Evolutionary conservation across 2,329 filamentous ascomycete species (phyloP).

Genomic region (Exophiala sp.): DNA sequence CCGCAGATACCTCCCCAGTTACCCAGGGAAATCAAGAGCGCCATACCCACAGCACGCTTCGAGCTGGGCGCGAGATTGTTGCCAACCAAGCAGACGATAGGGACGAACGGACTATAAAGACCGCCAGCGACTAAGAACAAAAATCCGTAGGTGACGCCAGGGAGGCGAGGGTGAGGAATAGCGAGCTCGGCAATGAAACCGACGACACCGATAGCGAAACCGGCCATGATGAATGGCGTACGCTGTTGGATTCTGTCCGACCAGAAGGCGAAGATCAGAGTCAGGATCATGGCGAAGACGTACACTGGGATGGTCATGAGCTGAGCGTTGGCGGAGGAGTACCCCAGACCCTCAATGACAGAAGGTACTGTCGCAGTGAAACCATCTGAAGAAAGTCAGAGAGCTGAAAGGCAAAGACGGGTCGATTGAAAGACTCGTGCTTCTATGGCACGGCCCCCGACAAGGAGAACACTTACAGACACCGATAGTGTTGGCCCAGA

Average conservation of each 20-base stretch:
- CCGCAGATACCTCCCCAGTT: constrained; percentile 54
- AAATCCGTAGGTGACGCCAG: constrained; percentile 41
- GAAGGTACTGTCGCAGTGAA: constrained; percentile 31
- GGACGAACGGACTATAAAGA: constrained; percentile 59
- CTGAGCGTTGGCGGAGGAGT: constrained; percentile 39
- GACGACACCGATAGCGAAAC: constrained; percentile 53
- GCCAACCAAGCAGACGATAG: constrained; percentile 64
- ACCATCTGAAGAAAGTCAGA: neutral
- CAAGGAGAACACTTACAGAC: constrained; percentile 22
- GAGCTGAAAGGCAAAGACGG: too few species aligned
- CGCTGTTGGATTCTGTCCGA: constrained; percentile 58
- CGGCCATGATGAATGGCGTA: constrained; percentile 62
- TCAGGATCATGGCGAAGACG: constrained; percentile 64
- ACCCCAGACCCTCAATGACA: constrained; percentile 41
- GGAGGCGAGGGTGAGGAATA: constrained; percentile 40
- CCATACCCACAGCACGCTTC: constrained; percentile 65
- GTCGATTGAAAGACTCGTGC: too few species aligned
- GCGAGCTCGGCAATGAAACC: constrained; percentile 62
- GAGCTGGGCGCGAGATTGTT: constrained; percentile 70
- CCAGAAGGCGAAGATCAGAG: constrained; percentile 37
- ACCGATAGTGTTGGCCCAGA: constrained; percentile 27
- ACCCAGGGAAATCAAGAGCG: constrained; percentile 60
- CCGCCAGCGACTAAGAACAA: constrained; percentile 53
- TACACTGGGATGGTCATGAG: constrained; percentile 42
- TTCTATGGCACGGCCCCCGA: neutral